Percentiles rank a stretch among this genome's conserved stretches.
Evolutionary conservation across 139 green algal genomes (phyloP).

Genomic region (Chlamydomonas asymmetrica): DNA sequence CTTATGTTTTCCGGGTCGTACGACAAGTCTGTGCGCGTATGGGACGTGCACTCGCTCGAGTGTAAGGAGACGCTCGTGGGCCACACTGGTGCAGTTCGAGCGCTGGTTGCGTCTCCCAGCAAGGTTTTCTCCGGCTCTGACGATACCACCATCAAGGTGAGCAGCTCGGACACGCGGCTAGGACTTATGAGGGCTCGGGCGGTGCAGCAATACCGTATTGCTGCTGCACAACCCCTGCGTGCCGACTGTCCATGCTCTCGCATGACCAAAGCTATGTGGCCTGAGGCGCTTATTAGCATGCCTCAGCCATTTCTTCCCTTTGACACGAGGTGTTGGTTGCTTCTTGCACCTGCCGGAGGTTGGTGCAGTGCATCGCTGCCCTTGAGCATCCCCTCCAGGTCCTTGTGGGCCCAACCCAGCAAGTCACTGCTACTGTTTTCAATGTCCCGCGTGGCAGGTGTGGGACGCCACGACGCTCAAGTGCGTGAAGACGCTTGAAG

Average conservation of each 20-base stretch:
- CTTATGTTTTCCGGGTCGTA: slow-evolving; percentile 86
- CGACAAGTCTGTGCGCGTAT: slow-evolving; percentile 90
- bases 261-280: not conserved
- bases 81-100: slow-evolving; percentile 83
- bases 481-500: slow-evolving; percentile 82
- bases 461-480: slow-evolving; percentile 81
- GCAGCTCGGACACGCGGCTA: no score
- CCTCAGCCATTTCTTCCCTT: not conserved
- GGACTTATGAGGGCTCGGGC: no score
- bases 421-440: not conserved
- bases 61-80: slow-evolving; percentile 64
- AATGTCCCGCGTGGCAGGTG: slow-evolving; percentile 45
- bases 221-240: no score
- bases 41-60: slow-evolving; percentile 69
- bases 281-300: not conserved
- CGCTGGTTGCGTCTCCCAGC: slow-evolving; percentile 68
- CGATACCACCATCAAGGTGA: slow-evolving; percentile 87
- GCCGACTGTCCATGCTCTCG: no score
- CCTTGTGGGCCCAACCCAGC: not conserved
- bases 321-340: not conserved
- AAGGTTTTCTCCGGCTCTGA: slow-evolving; percentile 87
- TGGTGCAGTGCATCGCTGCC: not conserved
- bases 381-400: not conserved
- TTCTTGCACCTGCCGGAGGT: not conserved
- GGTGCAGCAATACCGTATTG: no score